Percentiles rank a stretch among this genome's conserved stretches.
These are phyloP conservation scores for Globisporangium lucens DNA, from an alignment of 352 stramenopile genomes.

Conservation along the genomic window DNA sequence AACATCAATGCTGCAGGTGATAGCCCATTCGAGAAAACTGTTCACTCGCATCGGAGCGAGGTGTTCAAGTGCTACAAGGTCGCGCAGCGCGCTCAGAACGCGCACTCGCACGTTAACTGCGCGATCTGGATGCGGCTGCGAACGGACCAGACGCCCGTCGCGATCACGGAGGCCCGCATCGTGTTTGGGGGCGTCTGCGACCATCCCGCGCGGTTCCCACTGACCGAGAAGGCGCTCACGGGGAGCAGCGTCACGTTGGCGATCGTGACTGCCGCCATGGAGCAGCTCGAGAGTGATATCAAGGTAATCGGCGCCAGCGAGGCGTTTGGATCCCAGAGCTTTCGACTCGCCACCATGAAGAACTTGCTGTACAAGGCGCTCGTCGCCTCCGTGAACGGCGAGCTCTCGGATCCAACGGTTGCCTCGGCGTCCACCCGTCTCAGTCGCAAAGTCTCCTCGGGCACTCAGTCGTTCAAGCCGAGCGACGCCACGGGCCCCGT, in stretches of 20 bases:
- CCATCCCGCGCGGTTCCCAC: conserved; percentile 42
- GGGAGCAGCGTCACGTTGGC: conserved; percentile 69
- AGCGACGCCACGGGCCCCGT: conserved; percentile 33
- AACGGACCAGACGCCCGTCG: conserved; percentile 55
- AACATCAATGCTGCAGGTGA: conserved; percentile 21
- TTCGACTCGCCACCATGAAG: conserved; percentile 32
- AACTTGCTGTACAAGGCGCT: conserved; percentile 95
- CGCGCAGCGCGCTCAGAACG: conserved; percentile 41
- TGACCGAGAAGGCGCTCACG: conserved; percentile 64
- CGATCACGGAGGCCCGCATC: conserved; percentile 43
- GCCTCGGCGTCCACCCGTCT: conserved; percentile 28
- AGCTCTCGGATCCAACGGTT: conserved; percentile 16
- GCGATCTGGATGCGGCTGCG: conserved; percentile 34
- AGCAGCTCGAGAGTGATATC: conserved; percentile 85
- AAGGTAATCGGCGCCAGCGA: conserved; percentile 36
- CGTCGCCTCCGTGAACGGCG: conserved; percentile 40
- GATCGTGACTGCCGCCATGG: conserved; percentile 78
- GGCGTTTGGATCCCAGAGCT: conserved; percentile 24
- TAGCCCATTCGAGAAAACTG: background rate
- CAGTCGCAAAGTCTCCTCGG: conserved; percentile 40
- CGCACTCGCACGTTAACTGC: conserved; percentile 59
- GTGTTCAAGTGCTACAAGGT: conserved; percentile 49
- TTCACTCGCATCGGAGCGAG: conserved; percentile 4
- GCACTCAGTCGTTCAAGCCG: conserved; percentile 46
- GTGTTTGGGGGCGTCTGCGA: conserved; percentile 74